Percentiles rank a stretch among this genome's conserved stretches.
Evolutionary conservation across 2,329 filamentous ascomycete species (phyloP).

Genomic region (Aspergillus niger): DNA sequence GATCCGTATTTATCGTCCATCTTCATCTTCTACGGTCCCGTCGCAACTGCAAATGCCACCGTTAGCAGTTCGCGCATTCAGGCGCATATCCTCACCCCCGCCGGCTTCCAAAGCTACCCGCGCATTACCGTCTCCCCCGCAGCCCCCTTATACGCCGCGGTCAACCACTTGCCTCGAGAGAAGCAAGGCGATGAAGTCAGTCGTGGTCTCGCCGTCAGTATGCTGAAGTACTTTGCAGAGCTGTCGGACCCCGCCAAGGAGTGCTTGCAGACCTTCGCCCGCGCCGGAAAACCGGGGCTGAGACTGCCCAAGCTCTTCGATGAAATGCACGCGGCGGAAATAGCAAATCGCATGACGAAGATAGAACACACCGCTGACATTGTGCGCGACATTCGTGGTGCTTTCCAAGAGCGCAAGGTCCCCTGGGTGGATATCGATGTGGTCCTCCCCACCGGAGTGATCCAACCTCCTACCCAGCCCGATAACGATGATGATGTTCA

Average conservation of each 20-base stretch:
- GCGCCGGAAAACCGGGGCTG: constrained; percentile 57
- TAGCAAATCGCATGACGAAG: constrained; percentile 80
- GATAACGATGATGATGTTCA: constrained; percentile 66
- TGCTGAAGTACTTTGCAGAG: constrained; percentile 93
- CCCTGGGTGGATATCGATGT: constrained; percentile 87
- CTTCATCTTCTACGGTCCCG: constrained; percentile 88
- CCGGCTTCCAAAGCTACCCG: constrained; percentile 85
- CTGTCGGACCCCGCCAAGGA: constrained; percentile 75
- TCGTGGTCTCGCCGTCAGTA: constrained; percentile 84
- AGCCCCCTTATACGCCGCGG: constrained; percentile 86
- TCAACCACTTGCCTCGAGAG: constrained; percentile 85
- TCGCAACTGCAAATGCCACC: constrained; percentile 82
- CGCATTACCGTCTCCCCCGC: constrained; percentile 92
- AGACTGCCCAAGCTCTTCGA: constrained; percentile 74
- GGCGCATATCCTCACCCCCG: constrained; percentile 85
- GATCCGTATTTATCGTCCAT: constrained; percentile 80
- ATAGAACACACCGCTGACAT: constrained; percentile 76
- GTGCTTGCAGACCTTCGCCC: constrained; percentile 61
- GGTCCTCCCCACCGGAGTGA: constrained; percentile 75
- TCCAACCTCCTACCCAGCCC: constrained; percentile 62
- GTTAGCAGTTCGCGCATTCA: constrained; percentile 92
- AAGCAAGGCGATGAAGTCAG: constrained; percentile 94
- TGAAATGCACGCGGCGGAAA: constrained; percentile 87
- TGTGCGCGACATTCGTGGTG: constrained; percentile 70
- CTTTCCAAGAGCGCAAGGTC: constrained; percentile 77